Base-by-base conservation (phyloP, 2,329 filamentous ascomycete species). In the Pseudogymnoascus sp. region DNA sequence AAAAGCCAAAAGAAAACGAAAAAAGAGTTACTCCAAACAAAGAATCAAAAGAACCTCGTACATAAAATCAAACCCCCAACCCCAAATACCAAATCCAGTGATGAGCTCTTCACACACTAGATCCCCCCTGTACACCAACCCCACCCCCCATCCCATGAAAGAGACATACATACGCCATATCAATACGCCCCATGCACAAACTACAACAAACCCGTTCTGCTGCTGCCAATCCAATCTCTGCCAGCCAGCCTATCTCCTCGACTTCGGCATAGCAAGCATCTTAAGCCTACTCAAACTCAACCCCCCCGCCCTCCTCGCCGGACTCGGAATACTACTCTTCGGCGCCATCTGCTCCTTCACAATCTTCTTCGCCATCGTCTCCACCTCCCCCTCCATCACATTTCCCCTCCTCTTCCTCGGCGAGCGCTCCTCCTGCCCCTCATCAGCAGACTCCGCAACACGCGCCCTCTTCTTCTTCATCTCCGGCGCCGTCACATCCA, bases 261-360 rank as follows among this genome's bases (percentile, higher is more conserved):
- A 73, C 77, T 87, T 88, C 1, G 85, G 85, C 49, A 79, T 78
- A 56, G 85, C 80, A 23, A 88, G 79, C 81, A 84, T 83, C 69
- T 85, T 83, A 63, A 88, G 76, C 65, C 85, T 79, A 71, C 82
- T 86, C 64, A 86, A 71, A 66, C 79, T 87, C 63, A 88, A 72
- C 23, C 80, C 77, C 23, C 65, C 65, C 63, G 46, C 28, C 25
- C 16, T 59, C 77, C 84, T 85, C 60, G 74, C 74, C 3, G 84
- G 78, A 62, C 77, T 84, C 2, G 76, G 72, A 23, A 75, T 75
- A 9, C 67, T 67, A n/a, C 69, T 63, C 18, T 63, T 64, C 14
- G 65, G 59, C 28, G 65, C 68, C 38, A 53, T 31, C 18, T 31
- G 21, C 18, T 42, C n/a, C 69, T 72, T 75, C 69, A 74, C 74